Percentiles rank a stretch among this genome's conserved stretches.
These are phyloP conservation scores for Emericellopsis cladophorae DNA, from an alignment of 2,329 filamentous ascomycete genomes.

Conservation along the genomic window DNA sequence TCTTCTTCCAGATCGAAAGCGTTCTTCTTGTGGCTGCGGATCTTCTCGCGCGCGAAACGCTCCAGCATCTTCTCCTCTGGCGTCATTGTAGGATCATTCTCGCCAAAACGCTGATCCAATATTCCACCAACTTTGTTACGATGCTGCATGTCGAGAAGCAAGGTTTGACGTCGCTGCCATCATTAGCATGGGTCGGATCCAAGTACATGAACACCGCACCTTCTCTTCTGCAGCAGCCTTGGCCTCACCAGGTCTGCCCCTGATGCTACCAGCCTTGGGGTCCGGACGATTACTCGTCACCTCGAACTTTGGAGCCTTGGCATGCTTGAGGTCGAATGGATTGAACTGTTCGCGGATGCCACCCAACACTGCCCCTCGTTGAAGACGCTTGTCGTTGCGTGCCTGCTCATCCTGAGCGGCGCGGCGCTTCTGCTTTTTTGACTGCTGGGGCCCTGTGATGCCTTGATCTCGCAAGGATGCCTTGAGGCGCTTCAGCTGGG, in stretches of 20 bases:
- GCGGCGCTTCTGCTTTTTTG: conserved; percentile 85
- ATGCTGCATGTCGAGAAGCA: conserved; percentile 80
- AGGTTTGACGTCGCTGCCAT: conserved; percentile 58
- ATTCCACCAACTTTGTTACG: conserved; percentile 89
- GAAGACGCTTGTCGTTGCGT: conserved; percentile 59
- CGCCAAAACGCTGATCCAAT: conserved; percentile 85
- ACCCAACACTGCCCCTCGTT: conserved; percentile 65
- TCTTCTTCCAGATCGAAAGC: conserved; percentile 88
- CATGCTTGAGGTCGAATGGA: conserved; percentile 85
- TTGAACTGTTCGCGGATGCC: conserved; percentile 94
- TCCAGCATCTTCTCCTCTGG: conserved; percentile 87
- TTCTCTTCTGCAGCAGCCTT: conserved; percentile 81
- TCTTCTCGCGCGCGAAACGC: conserved; percentile 80
- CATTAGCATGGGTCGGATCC: neutral
- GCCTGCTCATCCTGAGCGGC: conserved; percentile 52
- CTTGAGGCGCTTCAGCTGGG: conserved; percentile 93
- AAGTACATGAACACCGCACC: conserved; percentile 27
- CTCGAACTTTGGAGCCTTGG: conserved; percentile 72
- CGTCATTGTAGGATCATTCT: conserved; percentile 88
- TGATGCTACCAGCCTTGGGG: conserved; percentile 39
- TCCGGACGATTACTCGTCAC: conserved; percentile 51
- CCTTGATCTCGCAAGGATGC: conserved; percentile 80
- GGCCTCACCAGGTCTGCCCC: conserved; percentile 69
- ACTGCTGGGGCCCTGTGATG: conserved; percentile 81
- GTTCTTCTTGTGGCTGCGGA: conserved; percentile 61